phyloP scores from a whole-genome alignment of 2,329 filamentous ascomycete genomes.

The Colletotrichum acutatum region DNA sequence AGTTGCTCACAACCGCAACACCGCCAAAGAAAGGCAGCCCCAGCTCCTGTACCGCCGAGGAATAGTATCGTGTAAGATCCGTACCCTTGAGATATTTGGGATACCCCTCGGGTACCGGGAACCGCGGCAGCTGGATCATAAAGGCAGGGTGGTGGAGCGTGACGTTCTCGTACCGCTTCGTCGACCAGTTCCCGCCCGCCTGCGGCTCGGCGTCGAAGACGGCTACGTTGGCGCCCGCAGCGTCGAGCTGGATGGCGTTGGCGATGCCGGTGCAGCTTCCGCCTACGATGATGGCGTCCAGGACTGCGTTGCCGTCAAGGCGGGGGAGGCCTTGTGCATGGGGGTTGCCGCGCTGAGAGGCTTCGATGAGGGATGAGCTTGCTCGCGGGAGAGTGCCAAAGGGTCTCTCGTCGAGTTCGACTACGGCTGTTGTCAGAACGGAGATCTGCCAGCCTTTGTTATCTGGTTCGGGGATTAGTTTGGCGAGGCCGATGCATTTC shows the following conservation, averaged over 20 bases:
- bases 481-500: constrained; percentile 5
- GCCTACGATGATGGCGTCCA: constrained; percentile 24
- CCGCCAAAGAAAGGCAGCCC: constrained; percentile 23
- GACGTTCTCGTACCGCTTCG: constrained; percentile 12
- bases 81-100: not conserved
- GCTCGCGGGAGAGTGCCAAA: not conserved
- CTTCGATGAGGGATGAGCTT: not conserved
- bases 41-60: constrained; percentile 15
- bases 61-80: constrained; percentile 8
- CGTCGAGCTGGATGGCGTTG: constrained; percentile 22
- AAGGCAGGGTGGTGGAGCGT: constrained; percentile 13
- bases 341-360: constrained; percentile 1
- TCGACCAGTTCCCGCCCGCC: constrained; percentile 26
- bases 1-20: not conserved
- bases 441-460: not conserved
- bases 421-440: constrained; percentile 5
- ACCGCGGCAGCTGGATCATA: constrained; percentile 23
- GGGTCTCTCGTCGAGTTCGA: not conserved
- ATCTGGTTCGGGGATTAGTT: not conserved
- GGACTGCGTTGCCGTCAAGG: not conserved
- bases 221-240: not conserved
- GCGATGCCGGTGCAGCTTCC: constrained; percentile 30
- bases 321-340: constrained; percentile 19
- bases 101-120: constrained; percentile 17
- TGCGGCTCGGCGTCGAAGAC: constrained; percentile 7